These are phyloP conservation scores for Chytriomyces sp. DNA, from an alignment of 192 early-diverging fungal genomes.

Conservation along the genomic window DNA sequence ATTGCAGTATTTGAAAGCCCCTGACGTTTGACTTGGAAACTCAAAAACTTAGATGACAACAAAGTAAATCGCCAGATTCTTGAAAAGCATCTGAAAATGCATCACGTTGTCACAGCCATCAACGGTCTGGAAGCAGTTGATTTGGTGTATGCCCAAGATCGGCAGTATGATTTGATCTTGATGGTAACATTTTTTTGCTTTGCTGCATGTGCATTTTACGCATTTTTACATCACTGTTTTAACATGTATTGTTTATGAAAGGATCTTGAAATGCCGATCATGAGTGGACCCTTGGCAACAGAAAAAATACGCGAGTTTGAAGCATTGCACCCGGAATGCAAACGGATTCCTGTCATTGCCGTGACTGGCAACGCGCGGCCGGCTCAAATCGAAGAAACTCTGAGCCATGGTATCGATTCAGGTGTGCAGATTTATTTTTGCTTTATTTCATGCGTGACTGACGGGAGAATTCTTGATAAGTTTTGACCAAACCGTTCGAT, in stretches of 20 bases:
- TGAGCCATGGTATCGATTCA: conserved; percentile 55
- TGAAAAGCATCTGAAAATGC: conserved; percentile 55
- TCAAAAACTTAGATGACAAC: conserved; percentile 50
- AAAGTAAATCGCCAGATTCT: conserved; percentile 64
- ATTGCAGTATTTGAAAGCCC: conserved; percentile 11
- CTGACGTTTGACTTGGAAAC: background rate
- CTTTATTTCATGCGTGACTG: background rate
- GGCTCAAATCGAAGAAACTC: conserved; percentile 52
- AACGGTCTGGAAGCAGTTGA: conserved; percentile 63
- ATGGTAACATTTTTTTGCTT: conserved; percentile 7
- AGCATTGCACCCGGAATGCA: background rate
- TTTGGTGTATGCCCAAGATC: conserved; percentile 34
- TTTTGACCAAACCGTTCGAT: background rate
- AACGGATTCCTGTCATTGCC: conserved; percentile 59
- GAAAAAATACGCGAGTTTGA: conserved; percentile 51
- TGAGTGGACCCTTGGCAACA: conserved; percentile 62
- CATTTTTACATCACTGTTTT: too few species aligned
- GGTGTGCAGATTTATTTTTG: conserved; percentile 39
- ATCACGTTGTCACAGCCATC: conserved; percentile 55
- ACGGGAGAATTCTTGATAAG: background rate
- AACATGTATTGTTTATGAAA: too few species aligned
- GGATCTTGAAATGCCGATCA: conserved; percentile 66
- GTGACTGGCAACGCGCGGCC: conserved; percentile 62
- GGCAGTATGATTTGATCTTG: background rate
- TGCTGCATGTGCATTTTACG: background rate